Conservation (phyloP, 176 grass and related monocot species). For the Cocos nucifera region DNA sequence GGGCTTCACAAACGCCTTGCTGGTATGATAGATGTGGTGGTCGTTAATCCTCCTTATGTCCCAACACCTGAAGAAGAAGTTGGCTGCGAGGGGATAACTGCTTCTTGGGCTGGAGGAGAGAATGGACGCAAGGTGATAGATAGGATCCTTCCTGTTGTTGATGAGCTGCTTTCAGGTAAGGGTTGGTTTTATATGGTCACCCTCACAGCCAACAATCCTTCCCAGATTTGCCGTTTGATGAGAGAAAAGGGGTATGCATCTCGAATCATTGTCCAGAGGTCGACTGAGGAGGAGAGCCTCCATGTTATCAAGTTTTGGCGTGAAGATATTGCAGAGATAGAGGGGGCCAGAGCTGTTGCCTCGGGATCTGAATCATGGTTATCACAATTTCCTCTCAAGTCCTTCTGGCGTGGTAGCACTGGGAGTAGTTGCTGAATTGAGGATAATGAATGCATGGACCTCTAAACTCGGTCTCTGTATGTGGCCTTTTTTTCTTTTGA, state of each 20-base stretch:
- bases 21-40: constrained; percentile 71
- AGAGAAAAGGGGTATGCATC: constrained; percentile 75
- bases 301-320: constrained; percentile 94
- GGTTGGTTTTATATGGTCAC: constrained; percentile 81
- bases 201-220: constrained; percentile 80
- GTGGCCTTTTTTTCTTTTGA: too few species aligned
- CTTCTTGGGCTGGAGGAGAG: constrained; percentile 90
- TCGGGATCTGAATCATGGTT: constrained; percentile 45
- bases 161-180: constrained; percentile 60
- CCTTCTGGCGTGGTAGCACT: constrained; percentile 40
- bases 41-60: constrained; percentile 92
- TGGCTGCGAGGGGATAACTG: constrained; percentile 54
- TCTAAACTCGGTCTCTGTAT: too few species aligned
- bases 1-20: constrained; percentile 58
- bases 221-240: constrained; percentile 71
- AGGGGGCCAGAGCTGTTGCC: constrained; percentile 10
- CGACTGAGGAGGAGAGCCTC: constrained; percentile 85
- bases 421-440: constrained; percentile 12
- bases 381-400: constrained; percentile 46
- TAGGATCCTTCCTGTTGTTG: constrained; percentile 60
- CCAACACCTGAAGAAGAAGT: constrained; percentile 91
- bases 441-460: not conserved
- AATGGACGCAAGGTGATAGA: constrained; percentile 81
- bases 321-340: constrained; percentile 9
- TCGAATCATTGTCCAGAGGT: constrained; percentile 72